Evolutionary conservation across 1,139 yeast genomes (phyloP).

Genomic region (Nakaseomyces kungkrabaensis): DNA sequence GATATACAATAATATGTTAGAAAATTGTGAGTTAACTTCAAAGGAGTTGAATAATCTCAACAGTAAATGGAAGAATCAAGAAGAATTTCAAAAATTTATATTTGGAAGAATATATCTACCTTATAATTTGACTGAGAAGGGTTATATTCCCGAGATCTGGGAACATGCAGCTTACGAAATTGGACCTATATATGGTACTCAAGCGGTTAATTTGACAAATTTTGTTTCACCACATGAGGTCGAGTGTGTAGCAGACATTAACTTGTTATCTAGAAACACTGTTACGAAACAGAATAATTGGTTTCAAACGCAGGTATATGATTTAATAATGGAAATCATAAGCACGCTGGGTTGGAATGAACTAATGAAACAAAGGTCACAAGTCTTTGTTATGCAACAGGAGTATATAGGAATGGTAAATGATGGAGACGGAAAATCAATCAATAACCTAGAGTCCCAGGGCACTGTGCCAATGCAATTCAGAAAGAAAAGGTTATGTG

Average conservation of each 20-base stretch:
- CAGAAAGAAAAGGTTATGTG: constrained; percentile 75
- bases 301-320: constrained; percentile 54
- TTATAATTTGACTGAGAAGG: constrained; percentile 52
- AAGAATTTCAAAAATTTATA: constrained; percentile 16
- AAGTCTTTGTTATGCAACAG: constrained; percentile 90
- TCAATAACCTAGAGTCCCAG: background rate
- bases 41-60: constrained; percentile 44
- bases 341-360: constrained; percentile 80
- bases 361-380: constrained; percentile 67
- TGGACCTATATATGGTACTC: constrained; percentile 49
- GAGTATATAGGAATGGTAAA: constrained; percentile 40
- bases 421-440: background rate
- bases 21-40: constrained; percentile 56
- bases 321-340: constrained; percentile 52
- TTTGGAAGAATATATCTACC: constrained; percentile 67
- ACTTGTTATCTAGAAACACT: constrained; percentile 63
- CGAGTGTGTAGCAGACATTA: constrained; percentile 48
- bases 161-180: constrained; percentile 30
- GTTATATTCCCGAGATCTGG: constrained; percentile 46
- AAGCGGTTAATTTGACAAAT: constrained; percentile 36
- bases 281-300: constrained; percentile 70
- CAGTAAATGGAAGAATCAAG: constrained; percentile 17
- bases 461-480: constrained; percentile 24
- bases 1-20: constrained; percentile 4
- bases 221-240: constrained; percentile 37